Percentiles rank a stretch among this genome's conserved stretches.
These are phyloP conservation scores for Wickerhamomyces strasburgensis DNA, from an alignment of 805 yeast genomes.

Conservation along the genomic window DNA sequence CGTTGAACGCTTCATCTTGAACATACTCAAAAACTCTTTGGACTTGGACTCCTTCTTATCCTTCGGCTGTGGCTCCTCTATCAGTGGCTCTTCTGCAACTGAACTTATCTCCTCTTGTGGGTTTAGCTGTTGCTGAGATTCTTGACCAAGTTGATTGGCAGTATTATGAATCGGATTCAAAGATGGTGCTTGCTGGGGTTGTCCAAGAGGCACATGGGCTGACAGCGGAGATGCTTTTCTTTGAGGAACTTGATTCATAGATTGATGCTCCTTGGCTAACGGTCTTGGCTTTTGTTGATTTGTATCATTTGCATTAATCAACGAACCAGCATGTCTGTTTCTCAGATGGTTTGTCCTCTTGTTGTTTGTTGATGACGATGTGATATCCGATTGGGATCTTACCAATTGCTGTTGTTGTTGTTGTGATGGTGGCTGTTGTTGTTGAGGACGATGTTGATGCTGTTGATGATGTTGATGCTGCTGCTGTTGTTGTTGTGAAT, in stretches of 20 bases:
- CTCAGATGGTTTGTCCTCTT: slow-evolving; percentile 30
- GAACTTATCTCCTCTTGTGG: too few relatives aligned
- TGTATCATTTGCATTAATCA: slow-evolving; percentile 13
- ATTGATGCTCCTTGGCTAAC: slow-evolving; percentile 3
- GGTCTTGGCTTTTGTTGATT: neutral
- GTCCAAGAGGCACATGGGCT: slow-evolving; percentile 2
- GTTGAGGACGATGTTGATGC: slow-evolving; percentile 7
- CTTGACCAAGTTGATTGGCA: too few relatives aligned
- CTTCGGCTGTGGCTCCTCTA: too few relatives aligned
- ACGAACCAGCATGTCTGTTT: slow-evolving; percentile 30
- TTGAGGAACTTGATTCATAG: slow-evolving; percentile 4
- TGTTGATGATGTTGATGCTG: slow-evolving; percentile 7
- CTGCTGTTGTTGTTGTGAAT: slow-evolving; percentile 6
- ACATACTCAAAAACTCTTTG: slow-evolving; percentile 23
- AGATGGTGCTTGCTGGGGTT: too few relatives aligned
- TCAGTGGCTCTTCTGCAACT: too few relatives aligned
- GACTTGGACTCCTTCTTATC: slow-evolving; percentile 18
- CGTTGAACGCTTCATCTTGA: slow-evolving; percentile 24
- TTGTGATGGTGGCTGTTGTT: slow-evolving; percentile 2
- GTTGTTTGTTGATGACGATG: slow-evolving; percentile 3
- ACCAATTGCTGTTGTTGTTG: slow-evolving; percentile 5
- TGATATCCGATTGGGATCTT: slow-evolving; percentile 16
- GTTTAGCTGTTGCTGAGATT: too few relatives aligned
- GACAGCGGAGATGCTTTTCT: slow-evolving; percentile 14
- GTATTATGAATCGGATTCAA: too few relatives aligned